Base-by-base conservation (phyloP, 1,139 yeast genomes). In the Kluyveromyces sp. region DNA sequence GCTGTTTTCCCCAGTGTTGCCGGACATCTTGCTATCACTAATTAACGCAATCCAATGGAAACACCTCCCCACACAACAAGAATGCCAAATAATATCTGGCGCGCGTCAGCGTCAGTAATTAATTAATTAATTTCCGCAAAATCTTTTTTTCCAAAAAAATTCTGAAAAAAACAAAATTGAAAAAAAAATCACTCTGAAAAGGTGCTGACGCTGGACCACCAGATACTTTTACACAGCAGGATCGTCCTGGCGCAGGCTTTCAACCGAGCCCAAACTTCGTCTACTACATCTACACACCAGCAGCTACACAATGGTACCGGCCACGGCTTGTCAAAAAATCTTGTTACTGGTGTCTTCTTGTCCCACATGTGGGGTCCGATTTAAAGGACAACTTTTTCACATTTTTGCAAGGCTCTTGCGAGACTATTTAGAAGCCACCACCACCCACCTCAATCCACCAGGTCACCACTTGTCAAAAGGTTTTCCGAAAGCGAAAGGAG, bases 61-160 rank as follows among this genome's bases (percentile, higher is more conserved):
- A 15, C 21, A 15, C 21, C 21, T 15, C 21, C 21, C 21, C 21
- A 15, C 21, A 15, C 21, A 15, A 15, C 21, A 15, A 15, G 21
- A 15, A 15, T 15, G 21, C 21, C 21, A 15, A 15, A 15, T 15
- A 15, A 15, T 15, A n/a, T 27, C 39, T 37, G 39, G 26, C 39
- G 39, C 39, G 43, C 38, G 43, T 41, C 43, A 41, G 43, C 43
- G 43, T 29, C 43, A 41, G 34, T 7, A 34, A 15, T 3, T 30
- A 39, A 29, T 8, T 8, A 7, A n/a, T 27, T 27, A 34, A 27
- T 25, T 25, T 33, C 7, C 7, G 25, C 21, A 32, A 25, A 21
- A 40, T 21, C 26, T 30, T 40, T 26, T 26, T 32, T 40, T 7
- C 33, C 37, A 2, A 27, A 32, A 40, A 32, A 40, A 25, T 7